Conservation (phyloP, 73 alveolate genomes). For the Paramecium sonneborni region DNA sequence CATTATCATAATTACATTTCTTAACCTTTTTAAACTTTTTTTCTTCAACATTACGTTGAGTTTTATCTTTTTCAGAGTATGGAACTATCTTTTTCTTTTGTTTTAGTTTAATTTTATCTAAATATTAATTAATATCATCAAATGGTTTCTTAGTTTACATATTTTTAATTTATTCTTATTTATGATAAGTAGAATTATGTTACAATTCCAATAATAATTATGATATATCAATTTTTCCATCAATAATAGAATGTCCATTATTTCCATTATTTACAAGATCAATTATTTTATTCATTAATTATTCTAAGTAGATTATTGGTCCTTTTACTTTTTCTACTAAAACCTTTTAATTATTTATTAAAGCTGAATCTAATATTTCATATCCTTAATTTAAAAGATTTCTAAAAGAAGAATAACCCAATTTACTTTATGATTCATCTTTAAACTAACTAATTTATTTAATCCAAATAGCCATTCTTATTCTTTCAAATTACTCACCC, state of each 20-base stretch:
- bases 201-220: neutral
- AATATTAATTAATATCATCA: slow-evolving; percentile 9
- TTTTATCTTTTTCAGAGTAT: neutral
- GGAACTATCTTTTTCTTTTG: neutral
- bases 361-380: neutral
- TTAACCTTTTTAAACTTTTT: neutral
- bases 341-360: neutral
- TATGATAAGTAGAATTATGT: neutral
- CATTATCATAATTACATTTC: neutral
- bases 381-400: slow-evolving; percentile 5
- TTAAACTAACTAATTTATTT: neutral
- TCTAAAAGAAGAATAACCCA: neutral
- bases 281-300: neutral
- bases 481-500: slow-evolving; percentile 41
- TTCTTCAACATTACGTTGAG: neutral
- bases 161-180: neutral
- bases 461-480: neutral
- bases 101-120: neutral
- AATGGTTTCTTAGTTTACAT: slow-evolving; percentile 33
- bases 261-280: neutral
- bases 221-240: neutral
- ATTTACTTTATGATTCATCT: neutral
- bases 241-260: neutral
- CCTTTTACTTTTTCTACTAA: neutral
- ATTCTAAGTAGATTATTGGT: neutral